A percentile compares a stretch with the other conserved stretches of the same genome.
Conservation (phyloP, 2,329 filamentous ascomycete species). For the Penicillium sclerotiorum region DNA sequence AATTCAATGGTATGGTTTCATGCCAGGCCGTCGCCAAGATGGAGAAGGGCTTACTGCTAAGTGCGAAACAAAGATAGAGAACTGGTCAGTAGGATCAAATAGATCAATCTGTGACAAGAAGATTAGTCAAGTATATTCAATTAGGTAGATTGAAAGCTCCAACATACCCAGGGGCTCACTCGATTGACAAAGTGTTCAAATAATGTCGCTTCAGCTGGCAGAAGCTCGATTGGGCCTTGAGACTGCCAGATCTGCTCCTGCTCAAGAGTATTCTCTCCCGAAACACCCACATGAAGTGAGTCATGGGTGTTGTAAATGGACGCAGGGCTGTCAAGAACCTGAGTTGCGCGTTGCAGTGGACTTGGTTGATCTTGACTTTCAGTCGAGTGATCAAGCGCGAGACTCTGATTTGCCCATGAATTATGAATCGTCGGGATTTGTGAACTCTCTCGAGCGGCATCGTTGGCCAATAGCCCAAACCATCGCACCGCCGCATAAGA, state of each 20-base stretch:
- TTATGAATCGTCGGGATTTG: background rate
- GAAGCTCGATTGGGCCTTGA: conserved; percentile 15
- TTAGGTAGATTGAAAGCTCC: background rate
- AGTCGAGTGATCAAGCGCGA: conserved; percentile 8
- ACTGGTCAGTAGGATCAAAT: conserved; percentile 26
- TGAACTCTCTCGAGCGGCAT: conserved; percentile 19
- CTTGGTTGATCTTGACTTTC: conserved; percentile 7
- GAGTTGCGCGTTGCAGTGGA: conserved; percentile 21
- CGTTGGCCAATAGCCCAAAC: conserved; percentile 27
- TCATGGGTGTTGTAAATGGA: background rate
- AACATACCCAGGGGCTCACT: conserved; percentile 21
- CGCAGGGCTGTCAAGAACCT: conserved; percentile 16
- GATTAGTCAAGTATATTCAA: background rate
- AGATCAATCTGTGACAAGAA: conserved; percentile 20
- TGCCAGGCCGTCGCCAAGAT: too few species aligned
- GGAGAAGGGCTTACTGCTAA: conserved; percentile 14
- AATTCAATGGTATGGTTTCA: background rate
- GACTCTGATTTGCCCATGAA: conserved; percentile 4
- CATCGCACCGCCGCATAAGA: conserved; percentile 22
- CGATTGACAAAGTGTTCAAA: conserved; percentile 22
- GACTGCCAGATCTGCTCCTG: conserved; percentile 22
- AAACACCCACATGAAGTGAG: background rate
- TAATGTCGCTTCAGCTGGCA: conserved; percentile 6
- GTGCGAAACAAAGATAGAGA: conserved; percentile 22
- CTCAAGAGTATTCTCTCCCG: background rate